Base-by-base conservation (phyloP, 73 alveolate genomes). In the Tetrahymena thermophila region DNA sequence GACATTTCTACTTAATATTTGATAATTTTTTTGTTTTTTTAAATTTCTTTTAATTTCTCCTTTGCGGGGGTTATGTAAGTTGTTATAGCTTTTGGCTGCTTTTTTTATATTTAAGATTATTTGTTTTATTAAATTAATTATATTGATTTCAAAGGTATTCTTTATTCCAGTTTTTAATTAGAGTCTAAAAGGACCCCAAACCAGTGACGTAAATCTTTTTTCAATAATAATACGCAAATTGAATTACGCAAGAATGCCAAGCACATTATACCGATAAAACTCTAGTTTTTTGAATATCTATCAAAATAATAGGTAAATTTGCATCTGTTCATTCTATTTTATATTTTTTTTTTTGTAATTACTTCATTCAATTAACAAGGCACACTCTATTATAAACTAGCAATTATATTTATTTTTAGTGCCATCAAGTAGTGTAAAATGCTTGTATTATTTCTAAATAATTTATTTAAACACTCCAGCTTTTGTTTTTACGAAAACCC, bases 21-120 rank as follows among this genome's bases (percentile, higher is more conserved):
- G 89, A 23, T 71, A 28, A 71, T 28, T 71, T 71, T n/a, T 71
- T 71, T 44, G 58, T 50, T 71, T 71, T 56, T 71, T 71, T 71
- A 25, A 71, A 71, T 71, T 71, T 71, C 38, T 71, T 71, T 71
- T 71, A 28, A 31, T 28, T 71, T 71, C 89, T 71, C 89, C 89
- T 71, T 71, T 71, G 89, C 31, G 89, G 89, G 89, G 89, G 37
- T 71, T 71, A 71, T 71, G 89, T 71, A 71, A 71, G 89, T 71
- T 71, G 89, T 71, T 71, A 31, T 71, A 71, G 89, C 89, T 71
- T 71, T 71, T 71, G 89, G 89, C 89, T 71, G 89, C 89, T 71
- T 71, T 71, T 71, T 71, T 71, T 71, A 71, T 71, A 71, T 71
- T 71, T 71, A 71, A 71, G 89, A 71, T 71, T 71, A 71, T 71